Percentiles rank a stretch among this genome's conserved stretches.
Conservation (phyloP, 345 rosid genomes). For the Eucalyptus coolabah region DNA sequence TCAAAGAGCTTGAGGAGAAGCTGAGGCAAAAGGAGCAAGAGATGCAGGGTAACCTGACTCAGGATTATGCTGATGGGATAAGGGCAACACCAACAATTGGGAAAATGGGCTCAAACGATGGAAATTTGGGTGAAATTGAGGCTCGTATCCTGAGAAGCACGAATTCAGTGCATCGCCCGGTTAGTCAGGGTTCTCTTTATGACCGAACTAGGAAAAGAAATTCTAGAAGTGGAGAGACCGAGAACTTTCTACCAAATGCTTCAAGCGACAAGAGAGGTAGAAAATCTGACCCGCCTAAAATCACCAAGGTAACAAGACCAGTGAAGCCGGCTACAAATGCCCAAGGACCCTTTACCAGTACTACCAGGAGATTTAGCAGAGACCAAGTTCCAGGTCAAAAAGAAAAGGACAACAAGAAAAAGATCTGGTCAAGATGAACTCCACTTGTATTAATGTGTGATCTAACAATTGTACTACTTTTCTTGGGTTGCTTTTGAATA, state of each 20-base stretch:
- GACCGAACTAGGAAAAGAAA: slow-evolving; percentile 49
- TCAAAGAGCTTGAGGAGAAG: slow-evolving; percentile 76
- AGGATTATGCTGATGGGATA: slow-evolving; percentile 15
- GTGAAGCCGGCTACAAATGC: slow-evolving; percentile 18
- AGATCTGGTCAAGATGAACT: slow-evolving; percentile 57
- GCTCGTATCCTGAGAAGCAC: slow-evolving; percentile 51
- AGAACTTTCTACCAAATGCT: slow-evolving; percentile 29
- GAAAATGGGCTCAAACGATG: slow-evolving; percentile 28
- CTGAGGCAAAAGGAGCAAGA: slow-evolving; percentile 61
- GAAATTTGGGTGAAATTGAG: slow-evolving; percentile 30
- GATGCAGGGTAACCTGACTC: slow-evolving; percentile 16
- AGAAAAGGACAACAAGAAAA: slow-evolving; percentile 65
- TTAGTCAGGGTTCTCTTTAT: slow-evolving; percentile 18
- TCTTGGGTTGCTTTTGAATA: not conserved
- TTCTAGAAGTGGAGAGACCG: slow-evolving; percentile 68
- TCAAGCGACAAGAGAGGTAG: slow-evolving; percentile 42
- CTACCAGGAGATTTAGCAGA: slow-evolving; percentile 41
- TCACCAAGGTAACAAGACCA: slow-evolving; percentile 36
- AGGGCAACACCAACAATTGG: slow-evolving; percentile 40
- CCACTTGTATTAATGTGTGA: not conserved
- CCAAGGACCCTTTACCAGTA: slow-evolving; percentile 14
- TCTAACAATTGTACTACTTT: not conserved
- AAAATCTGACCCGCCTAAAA: slow-evolving; percentile 76
- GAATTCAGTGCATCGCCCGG: slow-evolving; percentile 34
- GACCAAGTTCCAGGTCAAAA: slow-evolving; percentile 36